Percentiles rank a stretch among this genome's conserved stretches.
phyloP scores from a whole-genome alignment of 169 alveolate genomes.

The Blepharisma undulans region DNA sequence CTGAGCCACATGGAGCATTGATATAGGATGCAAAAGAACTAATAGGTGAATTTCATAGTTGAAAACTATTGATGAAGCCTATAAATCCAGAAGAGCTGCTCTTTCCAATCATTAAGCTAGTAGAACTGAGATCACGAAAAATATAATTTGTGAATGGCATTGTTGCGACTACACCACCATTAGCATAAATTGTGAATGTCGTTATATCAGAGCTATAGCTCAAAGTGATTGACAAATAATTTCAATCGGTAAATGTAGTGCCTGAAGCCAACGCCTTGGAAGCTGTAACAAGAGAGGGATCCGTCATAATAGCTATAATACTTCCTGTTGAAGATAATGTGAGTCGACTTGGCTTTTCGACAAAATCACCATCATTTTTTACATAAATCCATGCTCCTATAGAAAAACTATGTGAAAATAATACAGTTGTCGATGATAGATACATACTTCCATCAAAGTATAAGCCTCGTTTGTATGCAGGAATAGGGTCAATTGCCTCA shows the following conservation, averaged over 20 bases:
- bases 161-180: not conserved
- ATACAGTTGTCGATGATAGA: not conserved
- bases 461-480: not conserved
- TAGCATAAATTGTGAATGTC: not conserved
- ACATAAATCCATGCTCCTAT: not conserved
- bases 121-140: not conserved
- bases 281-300: not conserved
- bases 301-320: not conserved
- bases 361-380: not conserved
- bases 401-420: not conserved
- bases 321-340: not conserved
- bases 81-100: not conserved
- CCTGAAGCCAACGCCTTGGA: not conserved
- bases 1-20: not conserved
- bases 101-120: not conserved
- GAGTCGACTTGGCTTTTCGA: not conserved
- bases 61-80: not conserved
- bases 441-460: not conserved
- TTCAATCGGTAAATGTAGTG: not conserved
- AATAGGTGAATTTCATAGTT: not conserved
- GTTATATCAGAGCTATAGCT: not conserved
- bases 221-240: not conserved
- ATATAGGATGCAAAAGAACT: not conserved
- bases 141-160: not conserved
- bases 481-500: not conserved